These are phyloP conservation scores for Cyclotella distinguenda DNA, from an alignment of 108 stramenopile genomes.

Conservation along the genomic window DNA sequence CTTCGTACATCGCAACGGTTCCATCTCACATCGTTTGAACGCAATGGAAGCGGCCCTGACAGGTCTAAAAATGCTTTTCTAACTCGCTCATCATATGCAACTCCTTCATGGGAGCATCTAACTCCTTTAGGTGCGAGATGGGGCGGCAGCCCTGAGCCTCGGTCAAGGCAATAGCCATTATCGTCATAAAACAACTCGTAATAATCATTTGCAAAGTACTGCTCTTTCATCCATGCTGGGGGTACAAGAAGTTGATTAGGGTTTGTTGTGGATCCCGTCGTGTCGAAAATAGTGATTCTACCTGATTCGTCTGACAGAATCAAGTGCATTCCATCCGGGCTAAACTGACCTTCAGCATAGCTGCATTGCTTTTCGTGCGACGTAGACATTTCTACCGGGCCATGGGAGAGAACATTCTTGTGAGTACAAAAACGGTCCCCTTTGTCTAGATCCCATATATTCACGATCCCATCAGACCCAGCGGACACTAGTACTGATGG, in stretches of 20 bases:
- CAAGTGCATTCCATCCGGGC: constrained; percentile 60
- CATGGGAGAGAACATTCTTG: constrained; percentile 56
- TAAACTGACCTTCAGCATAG: constrained; percentile 77
- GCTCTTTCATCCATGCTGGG: constrained; percentile 72
- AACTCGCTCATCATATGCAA: constrained; percentile 48
- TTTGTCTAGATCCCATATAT: constrained; percentile 72
- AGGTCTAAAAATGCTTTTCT: constrained; percentile 51
- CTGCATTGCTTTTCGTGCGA: constrained; percentile 59
- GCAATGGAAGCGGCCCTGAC: constrained; percentile 59
- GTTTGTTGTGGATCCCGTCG: constrained; percentile 2
- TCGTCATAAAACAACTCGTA: constrained; percentile 80
- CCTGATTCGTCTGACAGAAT: constrained; percentile 81
- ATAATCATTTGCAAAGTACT: constrained; percentile 89
- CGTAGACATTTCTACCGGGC: constrained; percentile 40
- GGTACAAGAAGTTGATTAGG: not conserved
- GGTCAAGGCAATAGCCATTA: constrained; percentile 81
- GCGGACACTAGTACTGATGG: constrained; percentile 68
- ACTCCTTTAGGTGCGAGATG: constrained; percentile 79
- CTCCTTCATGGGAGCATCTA: constrained; percentile 67
- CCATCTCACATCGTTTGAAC: constrained; percentile 35
- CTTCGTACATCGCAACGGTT: constrained; percentile 45
- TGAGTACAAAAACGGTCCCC: constrained; percentile 69
- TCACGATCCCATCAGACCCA: constrained; percentile 65
- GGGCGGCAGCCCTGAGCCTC: constrained; percentile 76
- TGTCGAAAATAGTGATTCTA: constrained; percentile 67